These are phyloP conservation scores for Olyra latifolia DNA, from an alignment of 176 grass and related monocot genomes.

Conservation along the genomic window DNA sequence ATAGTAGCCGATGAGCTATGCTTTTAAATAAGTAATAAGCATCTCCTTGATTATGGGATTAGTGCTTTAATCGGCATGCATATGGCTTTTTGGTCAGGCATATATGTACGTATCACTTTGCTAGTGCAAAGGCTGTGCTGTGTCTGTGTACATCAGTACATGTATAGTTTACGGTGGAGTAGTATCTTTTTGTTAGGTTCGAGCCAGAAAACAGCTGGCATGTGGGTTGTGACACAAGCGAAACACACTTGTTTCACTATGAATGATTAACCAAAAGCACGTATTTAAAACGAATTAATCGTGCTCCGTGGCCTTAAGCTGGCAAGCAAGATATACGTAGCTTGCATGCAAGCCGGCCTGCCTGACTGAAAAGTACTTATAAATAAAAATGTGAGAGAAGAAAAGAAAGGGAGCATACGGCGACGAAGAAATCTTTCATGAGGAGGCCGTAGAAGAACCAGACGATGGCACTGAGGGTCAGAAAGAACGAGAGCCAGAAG, in stretches of 20 bases:
- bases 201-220: constrained; percentile 26
- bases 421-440: constrained; percentile 54
- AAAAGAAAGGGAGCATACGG: constrained; percentile 38
- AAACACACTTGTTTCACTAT: constrained; percentile 30
- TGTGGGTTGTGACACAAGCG: constrained; percentile 17
- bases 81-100: constrained; percentile 1
- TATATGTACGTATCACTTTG: constrained; percentile 13
- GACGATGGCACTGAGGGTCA: constrained; percentile 78
- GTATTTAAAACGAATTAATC: constrained; percentile 15
- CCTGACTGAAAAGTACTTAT: constrained; percentile 2
- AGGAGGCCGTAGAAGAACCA: constrained; percentile 92
- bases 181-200: constrained; percentile 36
- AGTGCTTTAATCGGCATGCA: constrained; percentile 1
- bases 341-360: background rate
- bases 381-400: no score
- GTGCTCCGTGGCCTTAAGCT: constrained; percentile 21
- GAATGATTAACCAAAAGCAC: constrained; percentile 14
- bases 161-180: background rate
- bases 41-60: background rate
- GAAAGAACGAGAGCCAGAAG: constrained; percentile 77
- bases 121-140: constrained; percentile 24
- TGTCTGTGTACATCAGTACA: no score
- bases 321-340: background rate
- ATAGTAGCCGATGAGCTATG: background rate
- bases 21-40: background rate